phyloP scores from a whole-genome alignment of 176 grass and related monocot species.

The Rhynchospora tenuis region DNA sequence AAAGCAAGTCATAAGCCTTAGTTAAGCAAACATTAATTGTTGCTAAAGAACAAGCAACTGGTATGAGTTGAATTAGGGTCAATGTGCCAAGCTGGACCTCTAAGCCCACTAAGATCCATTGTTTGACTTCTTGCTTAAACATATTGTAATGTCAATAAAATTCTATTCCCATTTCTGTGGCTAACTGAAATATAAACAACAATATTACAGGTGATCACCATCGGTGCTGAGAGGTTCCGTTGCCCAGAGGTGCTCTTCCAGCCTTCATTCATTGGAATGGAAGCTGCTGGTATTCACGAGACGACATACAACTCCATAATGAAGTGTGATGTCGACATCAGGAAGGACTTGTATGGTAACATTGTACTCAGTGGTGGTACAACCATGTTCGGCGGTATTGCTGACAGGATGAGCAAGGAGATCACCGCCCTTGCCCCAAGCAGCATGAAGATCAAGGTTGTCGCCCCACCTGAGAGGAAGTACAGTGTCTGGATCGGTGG shows the following conservation, averaged over 20 bases:
- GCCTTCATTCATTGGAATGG: slow-evolving; percentile 63
- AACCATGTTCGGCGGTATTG: slow-evolving; percentile 57
- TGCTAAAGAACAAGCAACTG: background rate
- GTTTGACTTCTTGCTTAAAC: background rate
- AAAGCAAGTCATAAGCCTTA: background rate
- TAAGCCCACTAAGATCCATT: background rate
- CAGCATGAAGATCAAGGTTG: slow-evolving; percentile 71
- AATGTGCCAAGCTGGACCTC: background rate
- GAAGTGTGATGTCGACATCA: slow-evolving; percentile 64
- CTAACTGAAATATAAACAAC: background rate
- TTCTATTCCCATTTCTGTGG: background rate
- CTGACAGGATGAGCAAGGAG: slow-evolving; percentile 68
- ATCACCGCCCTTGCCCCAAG: slow-evolving; percentile 48
- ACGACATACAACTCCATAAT: slow-evolving; percentile 67
- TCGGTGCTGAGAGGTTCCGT: slow-evolving; percentile 51
- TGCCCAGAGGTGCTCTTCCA: slow-evolving; percentile 64
- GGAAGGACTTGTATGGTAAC: slow-evolving; percentile 62
- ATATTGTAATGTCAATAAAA: background rate
- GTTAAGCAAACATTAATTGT: background rate
- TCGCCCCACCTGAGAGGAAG: slow-evolving; percentile 55
- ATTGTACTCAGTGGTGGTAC: slow-evolving; percentile 56
- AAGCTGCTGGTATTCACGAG: slow-evolving; percentile 52
- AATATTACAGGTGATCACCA: slow-evolving; percentile 43
- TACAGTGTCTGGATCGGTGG: slow-evolving; percentile 62
- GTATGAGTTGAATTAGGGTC: background rate